phyloP scores from a whole-genome alignment of 345 rosid genomes.

The Conringia planisiliqua region DNA sequence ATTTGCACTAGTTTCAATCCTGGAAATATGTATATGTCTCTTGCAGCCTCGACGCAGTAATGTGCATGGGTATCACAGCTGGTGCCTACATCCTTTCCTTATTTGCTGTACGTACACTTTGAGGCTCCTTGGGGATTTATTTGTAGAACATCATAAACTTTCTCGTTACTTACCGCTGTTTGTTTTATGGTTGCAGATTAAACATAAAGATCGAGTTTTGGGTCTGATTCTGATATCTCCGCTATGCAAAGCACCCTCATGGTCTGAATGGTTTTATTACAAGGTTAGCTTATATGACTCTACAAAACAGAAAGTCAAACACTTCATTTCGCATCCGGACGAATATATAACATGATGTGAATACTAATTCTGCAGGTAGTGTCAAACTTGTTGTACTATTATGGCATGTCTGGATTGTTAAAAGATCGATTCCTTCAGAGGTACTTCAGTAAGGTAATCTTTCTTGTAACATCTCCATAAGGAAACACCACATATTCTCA shows the following conservation, averaged over 20 bases:
- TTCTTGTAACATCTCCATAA: neutral
- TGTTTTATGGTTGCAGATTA: slow-evolving; percentile 60
- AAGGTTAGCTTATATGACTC: slow-evolving; percentile 15
- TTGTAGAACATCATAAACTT: neutral
- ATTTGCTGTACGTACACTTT: slow-evolving; percentile 68
- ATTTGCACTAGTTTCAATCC: neutral
- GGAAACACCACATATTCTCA: neutral
- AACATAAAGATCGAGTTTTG: slow-evolving; percentile 81
- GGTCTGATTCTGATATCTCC: slow-evolving; percentile 95
- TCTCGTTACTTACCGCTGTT: neutral
- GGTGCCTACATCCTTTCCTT: slow-evolving; percentile 89
- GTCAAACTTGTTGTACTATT: slow-evolving; percentile 75
- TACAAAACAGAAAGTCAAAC: neutral
- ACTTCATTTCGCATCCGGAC: neutral
- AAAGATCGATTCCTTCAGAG: slow-evolving; percentile 82
- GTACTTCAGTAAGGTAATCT: slow-evolving; percentile 84
- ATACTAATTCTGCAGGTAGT: slow-evolving; percentile 45
- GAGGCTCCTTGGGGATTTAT: neutral
- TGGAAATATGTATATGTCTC: neutral
- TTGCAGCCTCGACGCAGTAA: slow-evolving; percentile 81
- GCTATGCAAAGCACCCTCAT: slow-evolving; percentile 85
- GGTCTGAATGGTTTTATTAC: slow-evolving; percentile 83
- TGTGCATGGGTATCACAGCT: slow-evolving; percentile 97
- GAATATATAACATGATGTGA: neutral
- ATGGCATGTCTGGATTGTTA: slow-evolving; percentile 88